Evolutionary conservation across 2,329 filamentous ascomycete genomes (phyloP).

Genomic region (Sordariomycetes sp.): DNA sequence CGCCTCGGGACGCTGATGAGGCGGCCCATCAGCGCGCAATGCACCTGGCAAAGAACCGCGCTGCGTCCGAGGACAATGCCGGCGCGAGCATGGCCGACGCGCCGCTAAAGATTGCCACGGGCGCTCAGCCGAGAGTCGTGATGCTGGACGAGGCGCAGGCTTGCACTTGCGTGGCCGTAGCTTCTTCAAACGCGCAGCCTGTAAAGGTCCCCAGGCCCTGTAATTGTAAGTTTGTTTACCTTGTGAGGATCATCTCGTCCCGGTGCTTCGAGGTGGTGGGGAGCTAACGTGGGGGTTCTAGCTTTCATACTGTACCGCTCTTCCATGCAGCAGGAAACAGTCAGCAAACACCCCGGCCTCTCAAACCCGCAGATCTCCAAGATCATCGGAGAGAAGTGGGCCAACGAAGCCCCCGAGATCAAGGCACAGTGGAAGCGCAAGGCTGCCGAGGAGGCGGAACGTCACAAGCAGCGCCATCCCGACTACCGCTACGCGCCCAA

Average conservation of each 20-base stretch:
- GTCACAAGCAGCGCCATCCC: conserved; percentile 83
- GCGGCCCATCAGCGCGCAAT: background rate
- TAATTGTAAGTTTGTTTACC: conserved; percentile 47
- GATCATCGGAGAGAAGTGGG: conserved; percentile 92
- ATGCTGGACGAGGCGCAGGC: too few relatives aligned
- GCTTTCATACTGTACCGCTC: conserved; percentile 97
- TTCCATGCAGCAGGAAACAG: conserved; percentile 77
- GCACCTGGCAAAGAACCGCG: conserved; percentile 28
- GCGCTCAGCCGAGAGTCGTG: too few relatives aligned
- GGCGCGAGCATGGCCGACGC: conserved; percentile 23
- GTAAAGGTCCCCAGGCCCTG: conserved; percentile 44
- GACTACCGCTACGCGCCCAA: conserved; percentile 91
- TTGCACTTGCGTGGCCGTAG: too few relatives aligned
- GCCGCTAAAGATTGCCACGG: too few relatives aligned
- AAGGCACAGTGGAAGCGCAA: conserved; percentile 84
- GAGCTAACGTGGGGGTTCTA: too few relatives aligned
- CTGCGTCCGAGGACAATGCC: conserved; percentile 36
- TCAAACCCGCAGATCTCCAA: conserved; percentile 96
- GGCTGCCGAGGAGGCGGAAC: conserved; percentile 86
- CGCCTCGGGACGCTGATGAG: background rate
- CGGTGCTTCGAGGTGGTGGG: too few relatives aligned
- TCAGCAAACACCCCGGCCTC: conserved; percentile 75
- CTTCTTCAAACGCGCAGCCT: too few relatives aligned
- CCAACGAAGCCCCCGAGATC: conserved; percentile 59
- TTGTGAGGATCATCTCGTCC: too few relatives aligned